phyloP scores from a whole-genome alignment of 1,284 basidiomycete genomes.

The Ceratobasidium sp. region DNA sequence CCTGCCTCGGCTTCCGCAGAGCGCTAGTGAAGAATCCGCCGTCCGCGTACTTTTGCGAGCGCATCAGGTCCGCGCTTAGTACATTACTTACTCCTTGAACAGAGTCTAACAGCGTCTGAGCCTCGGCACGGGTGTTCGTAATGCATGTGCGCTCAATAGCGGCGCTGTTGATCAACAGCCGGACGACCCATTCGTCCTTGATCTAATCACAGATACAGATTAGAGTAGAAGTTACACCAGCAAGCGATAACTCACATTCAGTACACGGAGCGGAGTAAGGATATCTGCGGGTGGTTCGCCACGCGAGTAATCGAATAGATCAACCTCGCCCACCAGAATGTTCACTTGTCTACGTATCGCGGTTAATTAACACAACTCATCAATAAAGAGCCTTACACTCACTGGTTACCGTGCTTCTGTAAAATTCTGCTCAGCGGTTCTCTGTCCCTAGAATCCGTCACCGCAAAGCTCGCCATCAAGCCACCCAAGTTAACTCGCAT shows the following conservation, averaged over 20 bases:
- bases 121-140: conserved; percentile 68
- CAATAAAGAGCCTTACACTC: conserved; percentile 62
- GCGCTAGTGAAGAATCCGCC: conserved; percentile 49
- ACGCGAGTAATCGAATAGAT: conserved; percentile 77
- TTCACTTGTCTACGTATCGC: conserved; percentile 54
- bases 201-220: conserved; percentile 61
- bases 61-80: conserved; percentile 34
- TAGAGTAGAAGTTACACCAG: neutral
- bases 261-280: conserved; percentile 83
- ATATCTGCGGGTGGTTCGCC: conserved; percentile 68
- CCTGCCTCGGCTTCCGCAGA: conserved; percentile 6
- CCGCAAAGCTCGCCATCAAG: conserved; percentile 77
- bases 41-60: conserved; percentile 66
- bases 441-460: conserved; percentile 79
- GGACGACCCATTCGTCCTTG: conserved; percentile 76
- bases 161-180: conserved; percentile 80
- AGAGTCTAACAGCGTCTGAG: conserved; percentile 63
- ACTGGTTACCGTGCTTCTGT: conserved; percentile 54
- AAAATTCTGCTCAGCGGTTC: conserved; percentile 70
- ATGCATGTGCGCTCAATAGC: conserved; percentile 81
- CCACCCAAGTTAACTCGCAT: conserved; percentile 73
- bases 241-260: conserved; percentile 67
- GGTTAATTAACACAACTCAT: conserved; percentile 23
- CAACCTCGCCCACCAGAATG: conserved; percentile 73
- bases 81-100: conserved; percentile 50